phyloP scores from a whole-genome alignment of 371 early-diverging fungal genomes.

The Mortierella sp. region DNA sequence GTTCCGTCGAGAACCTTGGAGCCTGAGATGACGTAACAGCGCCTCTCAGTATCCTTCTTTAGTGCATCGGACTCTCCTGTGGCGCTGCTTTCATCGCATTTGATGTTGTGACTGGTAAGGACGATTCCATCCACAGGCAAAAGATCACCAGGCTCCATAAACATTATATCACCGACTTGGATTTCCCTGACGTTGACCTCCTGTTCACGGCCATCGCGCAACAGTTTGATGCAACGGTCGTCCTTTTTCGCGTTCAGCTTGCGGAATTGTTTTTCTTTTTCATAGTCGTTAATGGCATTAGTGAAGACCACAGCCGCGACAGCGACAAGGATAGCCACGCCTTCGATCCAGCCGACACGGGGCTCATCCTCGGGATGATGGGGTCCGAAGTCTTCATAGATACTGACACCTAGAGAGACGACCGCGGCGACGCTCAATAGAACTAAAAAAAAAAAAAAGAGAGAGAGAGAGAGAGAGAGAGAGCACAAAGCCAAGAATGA shows the following conservation, averaged over 20 bases:
- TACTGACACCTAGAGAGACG: conserved; percentile 81
- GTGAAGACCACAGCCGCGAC: conserved; percentile 93
- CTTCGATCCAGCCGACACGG: conserved; percentile 72
- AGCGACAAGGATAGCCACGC: conserved; percentile 86
- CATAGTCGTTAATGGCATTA: conserved; percentile 95
- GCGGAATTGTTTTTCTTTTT: conserved; percentile 95
- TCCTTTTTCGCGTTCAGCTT: conserved; percentile 92
- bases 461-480: conserved; percentile 12
- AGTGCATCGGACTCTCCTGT: conserved; percentile 93
- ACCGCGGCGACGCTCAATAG: conserved; percentile 79
- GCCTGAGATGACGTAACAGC: conserved; percentile 92
- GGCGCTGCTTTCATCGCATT: conserved; percentile 91
- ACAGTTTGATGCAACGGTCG: conserved; percentile 82
- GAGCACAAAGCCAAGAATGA: no score
- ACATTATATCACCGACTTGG: conserved; percentile 89
- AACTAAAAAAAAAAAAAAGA: conserved; percentile 41
- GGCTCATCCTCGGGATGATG: conserved; percentile 68
- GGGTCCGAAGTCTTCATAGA: conserved; percentile 75
- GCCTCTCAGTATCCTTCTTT: conserved; percentile 75
- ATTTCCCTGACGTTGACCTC: conserved; percentile 88
- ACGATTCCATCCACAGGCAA: conserved; percentile 90
- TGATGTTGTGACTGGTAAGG: conserved; percentile 82
- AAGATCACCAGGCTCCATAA: conserved; percentile 96
- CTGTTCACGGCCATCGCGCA: conserved; percentile 80
- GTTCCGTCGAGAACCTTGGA: conserved; percentile 92